Percentiles rank a stretch among this genome's conserved stretches.
Evolutionary conservation across 768 basidiomycete genomes (phyloP).

Genomic region (Russula sp.): DNA sequence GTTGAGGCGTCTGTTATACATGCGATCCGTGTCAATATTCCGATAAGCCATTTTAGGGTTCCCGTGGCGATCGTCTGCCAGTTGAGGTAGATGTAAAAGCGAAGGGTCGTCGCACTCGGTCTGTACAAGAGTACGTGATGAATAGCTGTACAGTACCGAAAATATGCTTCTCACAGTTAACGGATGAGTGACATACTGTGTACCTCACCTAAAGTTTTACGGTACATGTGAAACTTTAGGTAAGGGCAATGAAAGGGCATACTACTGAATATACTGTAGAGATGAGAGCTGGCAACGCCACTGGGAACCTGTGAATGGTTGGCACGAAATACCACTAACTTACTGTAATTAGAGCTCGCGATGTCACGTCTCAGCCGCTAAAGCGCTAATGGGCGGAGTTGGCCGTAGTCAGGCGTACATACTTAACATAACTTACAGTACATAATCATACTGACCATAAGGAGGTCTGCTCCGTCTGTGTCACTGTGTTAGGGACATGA

Average conservation of each 20-base stretch:
- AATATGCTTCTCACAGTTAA: not conserved
- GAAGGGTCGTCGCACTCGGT: not conserved
- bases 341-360: no score
- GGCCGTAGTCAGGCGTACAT: not conserved
- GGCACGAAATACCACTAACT: no score
- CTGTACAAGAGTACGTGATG: not conserved
- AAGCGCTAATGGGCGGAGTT: not conserved
- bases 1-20: conserved; percentile 15
- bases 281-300: not conserved
- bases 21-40: conserved; percentile 3
- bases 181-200: not conserved
- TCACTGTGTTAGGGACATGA: no score
- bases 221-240: not conserved
- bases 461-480: no score
- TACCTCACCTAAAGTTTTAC: no score
- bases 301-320: no score
- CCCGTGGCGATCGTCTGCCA: not conserved
- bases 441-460: not conserved
- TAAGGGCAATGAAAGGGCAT: not conserved
- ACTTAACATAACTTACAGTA: not conserved
- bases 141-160: not conserved
- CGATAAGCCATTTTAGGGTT: not conserved
- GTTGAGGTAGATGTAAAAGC: not conserved
- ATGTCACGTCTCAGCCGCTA: no score
- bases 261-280: not conserved